Percentiles rank a stretch among this genome's conserved stretches.
phyloP scores from a whole-genome alignment of 345 rosid species.

The Boechera divaricarpa region DNA sequence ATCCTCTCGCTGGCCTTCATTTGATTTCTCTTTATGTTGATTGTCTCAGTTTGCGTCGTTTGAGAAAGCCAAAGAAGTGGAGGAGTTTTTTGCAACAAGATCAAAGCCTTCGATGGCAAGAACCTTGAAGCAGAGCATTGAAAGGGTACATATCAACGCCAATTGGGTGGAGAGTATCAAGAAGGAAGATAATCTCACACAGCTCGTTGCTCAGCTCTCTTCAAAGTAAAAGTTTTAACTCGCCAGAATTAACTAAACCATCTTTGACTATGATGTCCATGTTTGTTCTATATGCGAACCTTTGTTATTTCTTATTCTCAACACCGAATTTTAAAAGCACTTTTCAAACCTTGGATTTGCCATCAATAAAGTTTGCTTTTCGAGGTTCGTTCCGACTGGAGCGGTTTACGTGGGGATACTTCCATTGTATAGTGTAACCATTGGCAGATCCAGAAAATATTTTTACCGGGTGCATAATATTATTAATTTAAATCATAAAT shows the following conservation, averaged over 20 bases:
- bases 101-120: constrained; percentile 65
- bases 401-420: neutral
- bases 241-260: constrained; percentile 15
- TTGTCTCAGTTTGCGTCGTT: constrained; percentile 75
- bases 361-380: constrained; percentile 23
- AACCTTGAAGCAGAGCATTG: constrained; percentile 95
- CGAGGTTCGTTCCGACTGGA: neutral
- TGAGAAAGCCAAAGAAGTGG: constrained; percentile 80
- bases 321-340: neutral
- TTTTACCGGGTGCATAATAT: too few species aligned
- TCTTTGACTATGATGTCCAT: neutral
- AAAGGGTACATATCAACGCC: constrained; percentile 72
- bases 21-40: neutral
- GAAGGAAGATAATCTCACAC: constrained; percentile 57
- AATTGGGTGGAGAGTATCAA: constrained; percentile 77
- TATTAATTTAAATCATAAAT: too few species aligned
- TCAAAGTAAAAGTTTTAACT: constrained; percentile 9
- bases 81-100: constrained; percentile 78
- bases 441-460: too few species aligned
- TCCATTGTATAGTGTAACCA: neutral
- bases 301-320: constrained; percentile 11
- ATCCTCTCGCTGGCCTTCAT: neutral
- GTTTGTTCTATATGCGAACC: constrained; percentile 2
- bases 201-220: constrained; percentile 57
- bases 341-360: constrained; percentile 7